phyloP scores from a whole-genome alignment of 2,329 filamentous ascomycete species.

The Ilyonectria sp. region DNA sequence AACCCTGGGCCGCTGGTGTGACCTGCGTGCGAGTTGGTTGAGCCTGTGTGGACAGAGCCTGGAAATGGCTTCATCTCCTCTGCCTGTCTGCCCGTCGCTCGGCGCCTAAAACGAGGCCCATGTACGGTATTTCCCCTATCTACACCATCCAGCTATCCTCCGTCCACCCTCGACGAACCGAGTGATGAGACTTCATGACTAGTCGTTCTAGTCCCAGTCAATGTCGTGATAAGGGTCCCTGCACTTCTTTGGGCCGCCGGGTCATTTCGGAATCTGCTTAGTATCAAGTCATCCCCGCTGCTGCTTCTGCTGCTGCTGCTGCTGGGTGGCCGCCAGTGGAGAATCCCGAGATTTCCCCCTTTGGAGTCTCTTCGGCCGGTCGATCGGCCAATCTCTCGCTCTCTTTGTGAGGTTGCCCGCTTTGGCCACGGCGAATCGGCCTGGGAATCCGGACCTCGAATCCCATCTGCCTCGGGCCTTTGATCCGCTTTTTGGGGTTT shows the following conservation, averaged over 20 bases:
- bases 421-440: slow-evolving; percentile 30
- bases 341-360: slow-evolving; percentile 41
- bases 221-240: slow-evolving; percentile 38
- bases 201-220: slow-evolving; percentile 17
- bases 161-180: slow-evolving; percentile 16
- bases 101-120: neutral
- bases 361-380: slow-evolving; percentile 1
- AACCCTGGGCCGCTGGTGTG: neutral
- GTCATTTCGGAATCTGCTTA: slow-evolving; percentile 40
- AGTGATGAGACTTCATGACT: slow-evolving; percentile 20
- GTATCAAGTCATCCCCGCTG: neutral
- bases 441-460: slow-evolving; percentile 31
- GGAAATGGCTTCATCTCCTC: neutral
- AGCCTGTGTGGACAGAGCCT: neutral
- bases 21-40: neutral
- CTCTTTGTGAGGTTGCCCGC: slow-evolving; percentile 28
- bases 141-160: slow-evolving; percentile 8
- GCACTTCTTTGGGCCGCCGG: slow-evolving; percentile 27
- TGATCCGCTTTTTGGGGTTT: slow-evolving; percentile 25
- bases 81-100: neutral
- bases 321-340: slow-evolving; percentile 26
- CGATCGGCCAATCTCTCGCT: slow-evolving; percentile 8
- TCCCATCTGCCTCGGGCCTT: slow-evolving; percentile 34
- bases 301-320: neutral
- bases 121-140: neutral